Evolutionary conservation across 768 basidiomycete genomes (phyloP).

Genomic region (Tricholoma hemisulphureum): DNA sequence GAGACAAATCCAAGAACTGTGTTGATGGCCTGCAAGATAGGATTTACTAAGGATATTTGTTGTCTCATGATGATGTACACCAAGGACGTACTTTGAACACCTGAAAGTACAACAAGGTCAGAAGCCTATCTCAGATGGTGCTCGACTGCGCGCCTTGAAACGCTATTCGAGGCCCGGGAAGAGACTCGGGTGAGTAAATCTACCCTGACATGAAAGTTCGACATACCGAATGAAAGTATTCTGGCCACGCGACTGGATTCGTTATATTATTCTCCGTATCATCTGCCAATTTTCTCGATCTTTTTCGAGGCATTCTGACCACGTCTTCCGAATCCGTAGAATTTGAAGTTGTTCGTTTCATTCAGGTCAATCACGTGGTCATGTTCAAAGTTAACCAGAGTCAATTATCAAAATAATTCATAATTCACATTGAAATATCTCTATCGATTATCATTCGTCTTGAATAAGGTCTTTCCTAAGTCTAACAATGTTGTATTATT

Average conservation of each 20-base stretch:
- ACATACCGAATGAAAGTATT: conserved; percentile 59
- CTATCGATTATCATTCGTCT: too few relatives aligned
- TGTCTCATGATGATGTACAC: background rate
- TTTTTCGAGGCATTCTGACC: conserved; percentile 4
- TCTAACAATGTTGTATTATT: background rate
- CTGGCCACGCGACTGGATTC: conserved; percentile 48
- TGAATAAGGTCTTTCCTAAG: background rate
- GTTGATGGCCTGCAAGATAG: conserved; percentile 65
- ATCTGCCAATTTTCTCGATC: background rate
- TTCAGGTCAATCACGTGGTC: too few relatives aligned
- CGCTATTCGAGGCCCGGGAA: conserved; percentile 35
- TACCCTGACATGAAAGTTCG: conserved; percentile 1
- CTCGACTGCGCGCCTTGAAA: conserved; percentile 50
- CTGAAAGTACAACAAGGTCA: conserved; percentile 4
- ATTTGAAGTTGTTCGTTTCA: conserved; percentile 13
- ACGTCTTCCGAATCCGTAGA: background rate
- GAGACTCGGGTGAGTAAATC: background rate
- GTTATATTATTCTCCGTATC: conserved; percentile 8
- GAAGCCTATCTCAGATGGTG: background rate
- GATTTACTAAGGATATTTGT: background rate
- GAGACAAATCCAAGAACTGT: conserved; percentile 88
- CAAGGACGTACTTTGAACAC: conserved; percentile 35
- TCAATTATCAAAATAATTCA: too few relatives aligned
- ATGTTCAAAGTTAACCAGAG: too few relatives aligned
- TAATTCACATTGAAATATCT: too few relatives aligned